Base-by-base conservation (phyloP, 768 basidiomycete genomes). In the Boletus patriciae region DNA sequence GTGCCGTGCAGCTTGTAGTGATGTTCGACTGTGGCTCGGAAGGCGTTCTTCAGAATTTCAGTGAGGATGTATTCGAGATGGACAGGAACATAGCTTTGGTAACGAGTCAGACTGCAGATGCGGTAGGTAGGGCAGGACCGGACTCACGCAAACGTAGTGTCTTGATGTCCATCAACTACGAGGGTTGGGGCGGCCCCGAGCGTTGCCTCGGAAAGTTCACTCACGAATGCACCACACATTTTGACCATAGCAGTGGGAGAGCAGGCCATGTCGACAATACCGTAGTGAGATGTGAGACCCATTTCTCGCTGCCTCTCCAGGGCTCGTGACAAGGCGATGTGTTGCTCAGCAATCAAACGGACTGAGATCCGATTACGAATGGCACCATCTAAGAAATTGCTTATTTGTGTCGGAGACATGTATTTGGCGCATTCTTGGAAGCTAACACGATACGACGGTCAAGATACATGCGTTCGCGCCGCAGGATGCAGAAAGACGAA, bases 41-140 rank as follows among this genome's bases (percentile, higher is more conserved):
- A 95, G 0, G 92, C 83, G 67, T 95, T 95, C 73, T 95, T 95
- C 40, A 95, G 79, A 40, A 95, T 83, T 70, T 95, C 93, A 3
- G 93, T 95, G 52, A 94, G 75, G 63, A 94, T 90, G 68, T 94
- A 95, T 70, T 95, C 93, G 36, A 95, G 79, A 68, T 95, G 94
- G 1, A 92, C 88, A 4, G 94, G 92, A 38, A 94, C 84, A 65
- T 92, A 93, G 25, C 92, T 92, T 64, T 41, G 40, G 40, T 38
- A 7, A 18, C 46, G n/a, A 18, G 31, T 68, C 16, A 61, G 52
- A 50, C 23, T 18, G 13, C n/a, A 63, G 62, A 57, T 15, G n/a
- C 15, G 42, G 47, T 43, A 44, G 16, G 44, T 37, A 18, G 16
- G n/a, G 23, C 47, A 29, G n/a, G 44, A 45, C 41, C 21, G 21